phyloP scores from a whole-genome alignment of 2,329 filamentous ascomycete species.

The Cucurbitaria berberidis region DNA sequence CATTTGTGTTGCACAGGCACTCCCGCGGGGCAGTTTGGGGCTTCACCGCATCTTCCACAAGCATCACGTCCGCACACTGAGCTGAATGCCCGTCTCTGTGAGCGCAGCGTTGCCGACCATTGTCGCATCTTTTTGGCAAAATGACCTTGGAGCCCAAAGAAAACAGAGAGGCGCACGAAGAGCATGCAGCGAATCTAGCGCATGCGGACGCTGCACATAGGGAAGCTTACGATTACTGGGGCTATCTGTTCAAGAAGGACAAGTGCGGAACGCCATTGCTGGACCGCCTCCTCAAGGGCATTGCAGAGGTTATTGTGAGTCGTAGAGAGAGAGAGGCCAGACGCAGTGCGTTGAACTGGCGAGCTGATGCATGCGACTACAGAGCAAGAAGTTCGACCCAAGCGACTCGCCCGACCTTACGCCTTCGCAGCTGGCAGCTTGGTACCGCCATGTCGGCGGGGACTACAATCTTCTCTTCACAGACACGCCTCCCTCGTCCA shows the following conservation, averaged over 20 bases:
- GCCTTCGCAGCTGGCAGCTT: conserved; percentile 56
- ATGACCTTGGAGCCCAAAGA: conserved; percentile 41
- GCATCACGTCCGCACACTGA: conserved; percentile 23
- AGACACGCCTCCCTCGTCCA: conserved; percentile 71
- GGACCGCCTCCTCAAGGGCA: conserved; percentile 54
- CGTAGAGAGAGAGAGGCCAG: background rate
- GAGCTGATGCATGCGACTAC: conserved; percentile 19
- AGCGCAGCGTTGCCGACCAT: conserved; percentile 5
- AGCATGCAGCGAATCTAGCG: conserved; percentile 23
- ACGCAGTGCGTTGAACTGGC: background rate
- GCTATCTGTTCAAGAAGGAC: conserved; percentile 58
- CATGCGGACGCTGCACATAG: conserved; percentile 38
- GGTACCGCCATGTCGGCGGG: conserved; percentile 56
- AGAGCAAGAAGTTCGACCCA: conserved; percentile 53
- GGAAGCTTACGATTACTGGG: conserved; percentile 59
- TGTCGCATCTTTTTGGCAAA: conserved; percentile 15
- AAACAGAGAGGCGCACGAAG: conserved; percentile 21
- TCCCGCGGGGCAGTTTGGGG: conserved; percentile 22
- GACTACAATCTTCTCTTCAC: conserved; percentile 72
- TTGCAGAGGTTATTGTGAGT: conserved; percentile 56
- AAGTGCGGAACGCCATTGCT: conserved; percentile 57
- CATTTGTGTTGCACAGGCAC: conserved; percentile 17
- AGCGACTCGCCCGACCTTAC: conserved; percentile 55
- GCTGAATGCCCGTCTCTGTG: conserved; percentile 21
- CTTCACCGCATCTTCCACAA: conserved; percentile 26